These are phyloP conservation scores for Aspergillus aculeatinus DNA, from an alignment of 2,329 filamentous ascomycete genomes.

Conservation along the genomic window DNA sequence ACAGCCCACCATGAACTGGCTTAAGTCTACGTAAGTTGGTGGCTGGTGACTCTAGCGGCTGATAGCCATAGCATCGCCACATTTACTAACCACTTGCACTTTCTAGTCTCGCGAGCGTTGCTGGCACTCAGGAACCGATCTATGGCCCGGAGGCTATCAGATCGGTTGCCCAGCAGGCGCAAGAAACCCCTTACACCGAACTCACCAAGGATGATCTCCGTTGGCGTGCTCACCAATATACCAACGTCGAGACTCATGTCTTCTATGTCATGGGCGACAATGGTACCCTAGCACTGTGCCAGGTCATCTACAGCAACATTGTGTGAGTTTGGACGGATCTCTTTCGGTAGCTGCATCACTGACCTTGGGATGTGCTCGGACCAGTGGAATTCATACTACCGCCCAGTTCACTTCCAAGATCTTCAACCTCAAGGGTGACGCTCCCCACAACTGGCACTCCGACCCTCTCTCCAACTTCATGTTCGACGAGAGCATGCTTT, in stretches of 20 bases:
- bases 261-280: slow-evolving; percentile 86
- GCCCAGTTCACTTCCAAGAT: slow-evolving; percentile 94
- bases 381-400: slow-evolving; percentile 82
- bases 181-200: slow-evolving; percentile 76
- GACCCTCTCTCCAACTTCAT: slow-evolving; percentile 74
- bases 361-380: neutral
- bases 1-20: slow-evolving; percentile 82
- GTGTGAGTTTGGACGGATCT: slow-evolving; percentile 59
- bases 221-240: slow-evolving; percentile 79
- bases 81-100: slow-evolving; percentile 49
- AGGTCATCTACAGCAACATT: slow-evolving; percentile 98
- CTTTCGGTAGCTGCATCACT: neutral
- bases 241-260: slow-evolving; percentile 88
- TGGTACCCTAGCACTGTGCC: slow-evolving; percentile 73
- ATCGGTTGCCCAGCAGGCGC: slow-evolving; percentile 78
- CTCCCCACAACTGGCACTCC: slow-evolving; percentile 79
- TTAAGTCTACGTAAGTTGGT: slow-evolving; percentile 76
- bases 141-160: slow-evolving; percentile 87
- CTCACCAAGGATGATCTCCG: slow-evolving; percentile 73
- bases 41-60: neutral
- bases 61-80: slow-evolving; percentile 35
- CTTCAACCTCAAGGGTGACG: slow-evolving; percentile 71
- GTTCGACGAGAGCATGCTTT: slow-evolving; percentile 79
- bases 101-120: slow-evolving; percentile 67
- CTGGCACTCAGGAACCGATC: slow-evolving; percentile 93